Percentiles rank a stretch among this genome's conserved stretches.
Evolutionary conservation across 371 early-diverging fungal genomes (phyloP).

Genomic region (Mucor indicus): DNA sequence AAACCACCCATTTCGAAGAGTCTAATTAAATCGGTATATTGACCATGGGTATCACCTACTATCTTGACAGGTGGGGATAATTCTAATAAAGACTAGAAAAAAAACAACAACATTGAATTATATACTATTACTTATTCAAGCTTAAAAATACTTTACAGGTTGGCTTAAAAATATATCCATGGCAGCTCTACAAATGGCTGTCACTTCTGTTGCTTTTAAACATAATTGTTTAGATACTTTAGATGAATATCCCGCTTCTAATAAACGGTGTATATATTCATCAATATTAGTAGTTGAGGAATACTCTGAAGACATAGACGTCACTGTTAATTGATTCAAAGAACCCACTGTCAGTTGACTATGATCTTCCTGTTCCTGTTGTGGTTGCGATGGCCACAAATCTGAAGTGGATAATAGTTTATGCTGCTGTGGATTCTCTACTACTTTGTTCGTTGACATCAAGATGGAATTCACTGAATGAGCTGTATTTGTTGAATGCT

Average conservation of each 20-base stretch:
- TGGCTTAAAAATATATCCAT: slow-evolving; percentile 93
- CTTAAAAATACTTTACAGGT: slow-evolving; percentile 51
- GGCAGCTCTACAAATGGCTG: slow-evolving; percentile 82
- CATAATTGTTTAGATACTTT: slow-evolving; percentile 74
- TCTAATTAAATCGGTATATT: slow-evolving; percentile 87
- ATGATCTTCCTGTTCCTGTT: slow-evolving; percentile 14
- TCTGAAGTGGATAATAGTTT: slow-evolving; percentile 33
- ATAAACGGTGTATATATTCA: slow-evolving; percentile 81
- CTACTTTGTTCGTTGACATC: slow-evolving; percentile 34
- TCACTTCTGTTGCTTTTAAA: slow-evolving; percentile 83
- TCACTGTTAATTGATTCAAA: slow-evolving; percentile 46
- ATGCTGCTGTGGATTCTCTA: slow-evolving; percentile 35
- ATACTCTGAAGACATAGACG: slow-evolving; percentile 35
- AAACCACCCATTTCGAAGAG: slow-evolving; percentile 88
- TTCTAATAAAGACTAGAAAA: slow-evolving; percentile 77
- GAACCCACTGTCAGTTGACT: slow-evolving; percentile 46
- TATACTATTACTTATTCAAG: background rate
- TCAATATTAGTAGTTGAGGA: slow-evolving; percentile 59
- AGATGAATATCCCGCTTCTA: slow-evolving; percentile 75
- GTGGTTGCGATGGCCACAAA: slow-evolving; percentile 35
- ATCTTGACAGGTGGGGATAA: slow-evolving; percentile 97
- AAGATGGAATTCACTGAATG: slow-evolving; percentile 47
- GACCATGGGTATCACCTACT: slow-evolving; percentile 97
- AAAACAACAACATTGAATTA: too few relatives aligned
- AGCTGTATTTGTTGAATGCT: slow-evolving; percentile 44